Percentiles rank a stretch among this genome's conserved stretches.
Conservation (phyloP, 257 asterid genomes). For the Salvia rosmarinus region DNA sequence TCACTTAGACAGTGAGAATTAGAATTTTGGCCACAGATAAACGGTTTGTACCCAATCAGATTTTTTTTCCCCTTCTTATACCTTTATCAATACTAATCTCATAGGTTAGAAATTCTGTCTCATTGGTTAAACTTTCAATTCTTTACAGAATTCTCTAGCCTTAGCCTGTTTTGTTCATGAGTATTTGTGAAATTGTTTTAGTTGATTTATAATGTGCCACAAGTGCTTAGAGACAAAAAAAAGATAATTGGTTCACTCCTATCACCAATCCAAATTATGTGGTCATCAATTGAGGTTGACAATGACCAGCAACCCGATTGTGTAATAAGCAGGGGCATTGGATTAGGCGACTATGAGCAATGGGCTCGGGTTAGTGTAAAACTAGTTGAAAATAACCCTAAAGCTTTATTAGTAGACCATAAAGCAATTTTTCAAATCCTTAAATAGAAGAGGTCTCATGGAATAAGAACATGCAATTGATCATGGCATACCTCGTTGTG, state of each 20-base stretch:
- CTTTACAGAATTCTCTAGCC: neutral
- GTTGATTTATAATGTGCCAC: neutral
- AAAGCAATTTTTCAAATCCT: neutral
- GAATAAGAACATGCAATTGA: conserved; percentile 24
- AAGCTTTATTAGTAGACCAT: conserved; percentile 2
- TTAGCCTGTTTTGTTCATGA: neutral
- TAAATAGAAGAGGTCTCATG: neutral
- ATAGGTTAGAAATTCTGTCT: neutral
- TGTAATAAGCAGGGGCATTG: neutral
- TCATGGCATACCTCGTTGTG: conserved; percentile 53
- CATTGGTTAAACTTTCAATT: neutral
- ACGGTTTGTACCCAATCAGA: neutral
- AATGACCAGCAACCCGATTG: neutral
- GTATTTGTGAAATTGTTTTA: neutral
- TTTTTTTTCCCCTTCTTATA: neutral
- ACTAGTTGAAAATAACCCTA: neutral
- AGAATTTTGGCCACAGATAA: neutral
- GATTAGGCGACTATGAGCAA: neutral
- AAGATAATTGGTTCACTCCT: neutral
- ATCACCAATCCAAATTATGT: neutral
- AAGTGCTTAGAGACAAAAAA: neutral
- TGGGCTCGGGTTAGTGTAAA: neutral
- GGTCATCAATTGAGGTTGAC: neutral
- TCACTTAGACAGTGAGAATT: neutral
- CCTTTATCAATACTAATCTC: neutral